Percentiles rank a stretch among this genome's conserved stretches.
phyloP scores from a whole-genome alignment of 805 yeast genomes.

The Torulaspora microellipsoides region DNA sequence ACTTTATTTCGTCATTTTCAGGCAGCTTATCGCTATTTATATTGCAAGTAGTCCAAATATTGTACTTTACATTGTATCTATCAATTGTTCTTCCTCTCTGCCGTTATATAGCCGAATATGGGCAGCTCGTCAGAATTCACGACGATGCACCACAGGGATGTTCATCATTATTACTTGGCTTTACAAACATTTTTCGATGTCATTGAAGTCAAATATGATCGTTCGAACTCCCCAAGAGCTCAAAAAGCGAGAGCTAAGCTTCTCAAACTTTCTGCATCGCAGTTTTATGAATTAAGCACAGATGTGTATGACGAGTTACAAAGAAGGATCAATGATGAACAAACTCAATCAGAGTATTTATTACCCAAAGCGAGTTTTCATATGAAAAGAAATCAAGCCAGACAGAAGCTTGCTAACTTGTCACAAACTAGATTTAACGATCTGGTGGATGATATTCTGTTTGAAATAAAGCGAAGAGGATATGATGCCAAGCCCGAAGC shows the following conservation, averaged over 20 bases:
- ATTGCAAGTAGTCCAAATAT: too few species aligned
- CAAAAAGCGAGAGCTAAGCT: slow-evolving; percentile 82
- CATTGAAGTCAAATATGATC: slow-evolving; percentile 29
- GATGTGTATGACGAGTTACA: slow-evolving; percentile 92
- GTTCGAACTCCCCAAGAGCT: slow-evolving; percentile 47
- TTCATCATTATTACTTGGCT: slow-evolving; percentile 26
- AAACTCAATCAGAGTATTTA: slow-evolving; percentile 57
- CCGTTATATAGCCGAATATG: slow-evolving; percentile 1
- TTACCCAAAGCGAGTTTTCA: slow-evolving; percentile 73
- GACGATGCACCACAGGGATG: slow-evolving; percentile 18
- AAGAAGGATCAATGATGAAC: slow-evolving; percentile 63
- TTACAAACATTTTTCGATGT: slow-evolving; percentile 27
- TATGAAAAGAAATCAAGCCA: slow-evolving; percentile 91
- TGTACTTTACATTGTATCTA: too few species aligned
- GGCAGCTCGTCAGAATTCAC: slow-evolving; percentile 9
- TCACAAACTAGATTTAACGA: slow-evolving; percentile 83
- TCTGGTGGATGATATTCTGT: slow-evolving; percentile 81
- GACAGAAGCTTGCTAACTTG: slow-evolving; percentile 82
- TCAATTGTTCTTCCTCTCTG: too few species aligned
- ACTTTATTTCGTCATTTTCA: too few species aligned
- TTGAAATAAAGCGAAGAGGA: slow-evolving; percentile 76
- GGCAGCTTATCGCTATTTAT: too few species aligned
- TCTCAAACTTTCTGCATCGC: slow-evolving; percentile 71
- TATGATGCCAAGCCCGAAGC: slow-evolving; percentile 37
- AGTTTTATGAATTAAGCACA: slow-evolving; percentile 84